These are phyloP conservation scores for Exophiala viscosa DNA, from an alignment of 2,329 filamentous ascomycete species.

Conservation along the genomic window DNA sequence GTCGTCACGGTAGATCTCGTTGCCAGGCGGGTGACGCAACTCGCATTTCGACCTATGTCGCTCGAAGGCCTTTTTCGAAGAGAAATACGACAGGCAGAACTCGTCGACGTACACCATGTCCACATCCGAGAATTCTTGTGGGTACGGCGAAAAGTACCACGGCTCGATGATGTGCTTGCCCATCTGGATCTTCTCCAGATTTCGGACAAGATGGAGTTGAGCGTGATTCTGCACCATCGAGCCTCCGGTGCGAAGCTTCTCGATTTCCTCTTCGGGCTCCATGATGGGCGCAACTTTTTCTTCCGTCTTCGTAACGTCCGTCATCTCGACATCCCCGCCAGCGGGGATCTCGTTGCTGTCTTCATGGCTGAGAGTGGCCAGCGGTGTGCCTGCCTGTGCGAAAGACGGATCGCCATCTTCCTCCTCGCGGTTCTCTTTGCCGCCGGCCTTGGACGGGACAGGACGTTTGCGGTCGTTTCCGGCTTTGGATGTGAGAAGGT, in stretches of 20 bases:
- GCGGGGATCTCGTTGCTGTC: constrained; percentile 27
- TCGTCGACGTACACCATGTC: constrained; percentile 96
- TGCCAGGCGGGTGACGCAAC: constrained; percentile 86
- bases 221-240: constrained; percentile 99
- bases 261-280: constrained; percentile 66
- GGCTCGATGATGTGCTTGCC: constrained; percentile 87
- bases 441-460: constrained; percentile 55
- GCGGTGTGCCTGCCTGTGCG: constrained; percentile 39
- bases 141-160: constrained; percentile 99
- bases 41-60: constrained; percentile 88
- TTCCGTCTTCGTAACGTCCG: constrained; percentile 39
- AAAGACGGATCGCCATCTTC: constrained; percentile 20
- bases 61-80: constrained; percentile 73
- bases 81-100: constrained; percentile 91
- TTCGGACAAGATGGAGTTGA: constrained; percentile 92
- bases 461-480: constrained; percentile 44
- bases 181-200: constrained; percentile 91
- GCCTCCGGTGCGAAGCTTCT: constrained; percentile 87
- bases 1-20: constrained; percentile 92
- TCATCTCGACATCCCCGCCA: constrained; percentile 42
- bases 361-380: constrained; percentile 26
- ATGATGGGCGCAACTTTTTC: constrained; percentile 30
- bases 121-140: constrained; percentile 78
- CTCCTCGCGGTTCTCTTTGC: constrained; percentile 57
- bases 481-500: constrained; percentile 47